Evolutionary conservation across 176 grass and related monocot genomes (phyloP).

Genomic region (Tillandsia fasciculata): DNA sequence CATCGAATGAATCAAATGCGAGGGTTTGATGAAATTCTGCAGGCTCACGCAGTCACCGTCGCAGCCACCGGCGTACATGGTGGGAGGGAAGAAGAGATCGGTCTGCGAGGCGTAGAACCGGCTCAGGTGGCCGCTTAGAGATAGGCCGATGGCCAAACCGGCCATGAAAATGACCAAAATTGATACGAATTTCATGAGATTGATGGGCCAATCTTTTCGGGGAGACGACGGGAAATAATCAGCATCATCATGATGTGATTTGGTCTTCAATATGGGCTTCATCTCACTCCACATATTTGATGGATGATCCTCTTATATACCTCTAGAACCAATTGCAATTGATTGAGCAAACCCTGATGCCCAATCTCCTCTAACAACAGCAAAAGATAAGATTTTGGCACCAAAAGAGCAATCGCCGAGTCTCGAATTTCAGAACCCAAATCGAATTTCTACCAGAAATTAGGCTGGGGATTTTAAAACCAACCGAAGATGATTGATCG

Average conservation of each 20-base stretch:
- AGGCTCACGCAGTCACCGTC: constrained; percentile 13
- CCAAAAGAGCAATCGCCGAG: not conserved
- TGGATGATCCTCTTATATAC: too few relatives aligned
- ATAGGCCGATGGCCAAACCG: constrained; percentile 48
- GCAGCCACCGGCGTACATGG: constrained; percentile 11
- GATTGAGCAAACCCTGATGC: too few relatives aligned
- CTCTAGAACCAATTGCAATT: too few relatives aligned
- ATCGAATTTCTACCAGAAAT: not conserved
- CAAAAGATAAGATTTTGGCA: constrained; percentile 3
- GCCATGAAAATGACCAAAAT: constrained; percentile 55
- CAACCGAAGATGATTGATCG: not conserved
- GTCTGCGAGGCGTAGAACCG: constrained; percentile 12
- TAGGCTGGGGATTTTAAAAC: not conserved
- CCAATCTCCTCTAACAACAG: too few relatives aligned
- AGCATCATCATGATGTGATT: not conserved
- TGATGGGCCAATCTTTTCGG: constrained; percentile 30
- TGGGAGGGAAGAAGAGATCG: constrained; percentile 23
- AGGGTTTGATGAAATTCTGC: constrained; percentile 51
- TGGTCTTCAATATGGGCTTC: constrained; percentile 1
- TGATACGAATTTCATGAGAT: constrained; percentile 38
- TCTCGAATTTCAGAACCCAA: constrained; percentile 17
- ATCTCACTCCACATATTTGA: constrained; percentile 8
- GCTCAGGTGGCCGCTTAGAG: constrained; percentile 28
- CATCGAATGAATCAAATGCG: constrained; percentile 64
- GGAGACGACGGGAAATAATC: constrained; percentile 21